A percentile compares a stretch with the other conserved stretches of the same genome.
Evolutionary conservation across 1,139 yeast genomes (phyloP).

Genomic region (Pichia sp.): DNA sequence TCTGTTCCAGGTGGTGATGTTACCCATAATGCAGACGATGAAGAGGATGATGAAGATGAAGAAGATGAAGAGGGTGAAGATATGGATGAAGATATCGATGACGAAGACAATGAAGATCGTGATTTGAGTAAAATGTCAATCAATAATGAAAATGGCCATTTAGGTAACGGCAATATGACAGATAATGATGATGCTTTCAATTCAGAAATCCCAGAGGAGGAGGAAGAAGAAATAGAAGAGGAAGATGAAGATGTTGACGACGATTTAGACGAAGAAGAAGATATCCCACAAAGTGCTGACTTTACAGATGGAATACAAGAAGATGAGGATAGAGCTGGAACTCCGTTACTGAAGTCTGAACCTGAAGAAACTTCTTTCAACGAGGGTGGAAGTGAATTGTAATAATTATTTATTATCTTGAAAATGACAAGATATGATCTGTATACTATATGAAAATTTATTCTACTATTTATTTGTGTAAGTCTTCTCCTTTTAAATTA

Average conservation of each 20-base stretch:
- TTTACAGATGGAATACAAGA: slow-evolving; percentile 5
- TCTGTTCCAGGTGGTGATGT: no score
- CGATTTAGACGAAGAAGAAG: slow-evolving; percentile 12
- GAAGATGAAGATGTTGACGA: slow-evolving; percentile 18
- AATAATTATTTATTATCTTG: background rate
- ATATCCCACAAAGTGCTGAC: slow-evolving; percentile 2
- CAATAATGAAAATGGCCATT: background rate
- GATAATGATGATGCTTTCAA: slow-evolving; percentile 3
- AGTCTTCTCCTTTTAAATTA: no score
- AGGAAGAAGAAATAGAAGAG: slow-evolving; percentile 2
- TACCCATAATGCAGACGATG: background rate
- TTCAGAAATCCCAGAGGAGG: slow-evolving; percentile 6
- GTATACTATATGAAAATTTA: slow-evolving; percentile 2
- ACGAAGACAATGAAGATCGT: background rate
- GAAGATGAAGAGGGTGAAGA: background rate
- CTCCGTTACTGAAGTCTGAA: slow-evolving; percentile 9
- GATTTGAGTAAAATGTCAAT: background rate
- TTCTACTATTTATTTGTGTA: no score
- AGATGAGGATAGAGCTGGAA: background rate
- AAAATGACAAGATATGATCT: background rate
- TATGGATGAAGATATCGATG: background rate
- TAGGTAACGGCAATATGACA: background rate
- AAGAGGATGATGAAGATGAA: background rate
- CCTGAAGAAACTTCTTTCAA: slow-evolving; percentile 6
- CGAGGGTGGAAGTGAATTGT: slow-evolving; percentile 5